A percentile compares a stretch with the other conserved stretches of the same genome.
Evolutionary conservation across 768 basidiomycete genomes (phyloP).

Genomic region (Imleria badia): DNA sequence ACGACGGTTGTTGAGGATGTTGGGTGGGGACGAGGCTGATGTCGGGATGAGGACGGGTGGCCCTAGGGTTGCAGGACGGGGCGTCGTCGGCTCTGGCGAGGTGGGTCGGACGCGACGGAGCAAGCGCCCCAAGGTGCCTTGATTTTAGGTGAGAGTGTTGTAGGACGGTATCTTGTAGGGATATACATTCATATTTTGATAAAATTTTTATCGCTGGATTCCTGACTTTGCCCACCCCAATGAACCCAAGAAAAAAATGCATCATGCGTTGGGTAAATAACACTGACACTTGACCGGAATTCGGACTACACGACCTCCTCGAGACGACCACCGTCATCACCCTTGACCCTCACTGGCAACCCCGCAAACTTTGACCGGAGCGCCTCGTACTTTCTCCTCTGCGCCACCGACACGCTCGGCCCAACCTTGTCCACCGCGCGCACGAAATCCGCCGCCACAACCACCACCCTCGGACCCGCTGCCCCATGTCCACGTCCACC

Average conservation of each 20-base stretch:
- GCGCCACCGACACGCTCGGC: constrained; percentile 80
- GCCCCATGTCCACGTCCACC: not conserved
- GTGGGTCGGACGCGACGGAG: constrained; percentile 7
- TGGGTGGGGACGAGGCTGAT: constrained; percentile 32
- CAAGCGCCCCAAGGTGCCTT: constrained; percentile 8
- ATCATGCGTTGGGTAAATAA: too few relatives aligned
- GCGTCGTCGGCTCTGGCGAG: not conserved
- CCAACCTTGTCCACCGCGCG: constrained; percentile 75
- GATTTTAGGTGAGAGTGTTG: constrained; percentile 4
- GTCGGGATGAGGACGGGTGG: constrained; percentile 15
- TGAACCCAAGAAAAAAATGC: too few relatives aligned
- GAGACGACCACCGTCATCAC: constrained; percentile 29
- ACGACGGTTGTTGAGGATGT: constrained; percentile 53
- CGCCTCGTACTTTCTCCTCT: constrained; percentile 80
- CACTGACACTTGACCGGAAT: too few relatives aligned
- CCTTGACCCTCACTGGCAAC: constrained; percentile 51
- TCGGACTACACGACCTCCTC: constrained; percentile 21
- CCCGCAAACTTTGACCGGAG: constrained; percentile 84
- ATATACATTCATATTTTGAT: not conserved
- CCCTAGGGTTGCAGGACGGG: constrained; percentile 19
- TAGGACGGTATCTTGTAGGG: not conserved
- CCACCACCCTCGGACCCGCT: constrained; percentile 26
- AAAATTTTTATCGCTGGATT: not conserved
- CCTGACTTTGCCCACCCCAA: not conserved
- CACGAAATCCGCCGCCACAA: constrained; percentile 67